phyloP scores from a whole-genome alignment of 768 basidiomycete genomes.

The Hericium rajendrae region DNA sequence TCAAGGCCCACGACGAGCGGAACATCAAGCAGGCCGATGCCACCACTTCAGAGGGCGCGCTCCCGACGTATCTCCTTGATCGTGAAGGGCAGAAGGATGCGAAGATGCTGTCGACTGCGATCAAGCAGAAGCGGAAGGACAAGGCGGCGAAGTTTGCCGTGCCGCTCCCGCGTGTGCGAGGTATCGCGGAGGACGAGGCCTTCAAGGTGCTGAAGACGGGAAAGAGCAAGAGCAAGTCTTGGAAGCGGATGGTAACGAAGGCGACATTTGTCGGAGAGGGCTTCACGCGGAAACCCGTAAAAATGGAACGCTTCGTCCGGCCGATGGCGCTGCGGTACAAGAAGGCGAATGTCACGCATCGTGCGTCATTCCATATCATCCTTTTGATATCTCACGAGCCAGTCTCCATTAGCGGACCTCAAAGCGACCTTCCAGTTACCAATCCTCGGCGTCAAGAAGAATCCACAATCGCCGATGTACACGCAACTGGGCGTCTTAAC shows the following conservation, averaged over 20 bases:
- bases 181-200: slow-evolving; percentile 99
- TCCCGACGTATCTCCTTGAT: slow-evolving; percentile 93
- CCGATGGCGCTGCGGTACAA: slow-evolving; percentile 98
- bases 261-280: slow-evolving; percentile 98
- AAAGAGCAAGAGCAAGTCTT: slow-evolving; percentile 90
- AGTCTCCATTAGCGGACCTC: slow-evolving; percentile 62
- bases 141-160: slow-evolving; percentile 98
- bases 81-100: slow-evolving; percentile 98
- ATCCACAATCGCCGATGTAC: slow-evolving; percentile 98
- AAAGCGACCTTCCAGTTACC: slow-evolving; percentile 99
- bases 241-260: slow-evolving; percentile 99
- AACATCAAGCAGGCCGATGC: slow-evolving; percentile 93
- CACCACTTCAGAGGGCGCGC: slow-evolving; percentile 75
- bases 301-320: slow-evolving; percentile 96
- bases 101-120: slow-evolving; percentile 87
- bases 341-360: slow-evolving; percentile 98
- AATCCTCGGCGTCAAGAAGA: slow-evolving; percentile 97
- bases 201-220: slow-evolving; percentile 99
- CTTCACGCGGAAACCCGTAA: slow-evolving; percentile 96
- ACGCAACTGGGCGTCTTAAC: slow-evolving; percentile 95
- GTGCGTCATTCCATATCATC: slow-evolving; percentile 35
- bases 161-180: slow-evolving; percentile 91
- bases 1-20: slow-evolving; percentile 98
- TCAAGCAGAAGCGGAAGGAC: slow-evolving; percentile 99
- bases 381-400: not conserved